Evolutionary conservation across 805 yeast species (phyloP).

Genomic region (Candida cerambycidarum): DNA sequence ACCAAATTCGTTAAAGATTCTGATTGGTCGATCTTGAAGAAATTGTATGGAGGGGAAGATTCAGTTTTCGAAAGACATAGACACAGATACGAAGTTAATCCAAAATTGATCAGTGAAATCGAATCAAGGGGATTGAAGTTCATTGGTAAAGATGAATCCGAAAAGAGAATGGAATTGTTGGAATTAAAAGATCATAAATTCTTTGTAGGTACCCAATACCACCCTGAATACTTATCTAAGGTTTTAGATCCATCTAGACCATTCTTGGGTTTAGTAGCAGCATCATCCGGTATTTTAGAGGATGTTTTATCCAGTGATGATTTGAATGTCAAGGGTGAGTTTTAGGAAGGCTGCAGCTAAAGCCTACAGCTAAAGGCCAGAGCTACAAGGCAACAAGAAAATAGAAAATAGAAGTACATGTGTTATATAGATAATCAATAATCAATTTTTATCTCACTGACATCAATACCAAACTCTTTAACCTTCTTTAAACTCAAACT

Average conservation of each 20-base stretch:
- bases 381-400: too few species aligned
- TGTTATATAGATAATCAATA: constrained; percentile 5
- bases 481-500: constrained; percentile 22
- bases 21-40: constrained; percentile 68
- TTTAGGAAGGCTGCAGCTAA: too few species aligned
- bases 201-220: constrained; percentile 95
- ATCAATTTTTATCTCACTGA: constrained; percentile 7
- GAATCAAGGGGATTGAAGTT: constrained; percentile 81
- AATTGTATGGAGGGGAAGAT: constrained; percentile 70
- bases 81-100: constrained; percentile 97
- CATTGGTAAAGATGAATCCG: constrained; percentile 91
- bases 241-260: constrained; percentile 97
- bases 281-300: constrained; percentile 81
- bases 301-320: constrained; percentile 52
- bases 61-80: constrained; percentile 91
- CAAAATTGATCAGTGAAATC: constrained; percentile 65
- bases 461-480: constrained; percentile 10
- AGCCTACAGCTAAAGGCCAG: too few species aligned
- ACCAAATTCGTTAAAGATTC: constrained; percentile 73
- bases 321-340: constrained; percentile 45
- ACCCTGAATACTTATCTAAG: constrained; percentile 96
- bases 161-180: constrained; percentile 89
- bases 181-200: constrained; percentile 87
- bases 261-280: constrained; percentile 93
- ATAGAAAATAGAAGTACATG: too few species aligned